Evolutionary conservation across 768 basidiomycete species (phyloP).

Genomic region (Austroboletus eburneus): DNA sequence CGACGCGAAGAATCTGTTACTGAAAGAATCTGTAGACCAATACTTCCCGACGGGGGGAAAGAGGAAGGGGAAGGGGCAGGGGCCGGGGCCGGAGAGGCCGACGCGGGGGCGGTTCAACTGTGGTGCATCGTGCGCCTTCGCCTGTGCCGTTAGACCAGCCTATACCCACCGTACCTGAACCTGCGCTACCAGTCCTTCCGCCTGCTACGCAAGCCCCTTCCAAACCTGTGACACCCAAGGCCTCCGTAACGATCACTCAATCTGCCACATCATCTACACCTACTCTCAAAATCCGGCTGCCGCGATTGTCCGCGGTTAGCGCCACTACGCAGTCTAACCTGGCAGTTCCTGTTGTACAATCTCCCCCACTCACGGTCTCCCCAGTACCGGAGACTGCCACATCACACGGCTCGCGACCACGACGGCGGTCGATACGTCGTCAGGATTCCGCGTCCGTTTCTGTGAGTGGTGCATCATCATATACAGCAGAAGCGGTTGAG

Average conservation of each 20-base stretch:
- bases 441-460: constrained; percentile 28
- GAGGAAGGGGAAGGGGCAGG: constrained; percentile 12
- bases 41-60: constrained; percentile 11
- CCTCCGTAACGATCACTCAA: constrained; percentile 33
- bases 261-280: constrained; percentile 30
- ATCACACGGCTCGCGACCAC: constrained; percentile 25
- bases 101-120: constrained; percentile 9
- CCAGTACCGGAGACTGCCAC: constrained; percentile 20
- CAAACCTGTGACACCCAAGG: constrained; percentile 31
- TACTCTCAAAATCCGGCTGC: constrained; percentile 33
- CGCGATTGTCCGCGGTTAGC: constrained; percentile 30
- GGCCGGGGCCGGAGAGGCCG: constrained; percentile 24
- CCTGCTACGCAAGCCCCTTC: constrained; percentile 9
- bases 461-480: constrained; percentile 31
- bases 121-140: constrained; percentile 13
- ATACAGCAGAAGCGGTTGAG: constrained; percentile 25
- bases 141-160: constrained; percentile 3
- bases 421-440: constrained; percentile 27
- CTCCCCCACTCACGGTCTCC: constrained; percentile 17
- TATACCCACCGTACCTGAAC: constrained; percentile 17
- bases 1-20: neutral
- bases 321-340: constrained; percentile 20
- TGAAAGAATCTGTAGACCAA: constrained; percentile 11
- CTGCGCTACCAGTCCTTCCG: constrained; percentile 5
- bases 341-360: constrained; percentile 18